Conservation (phyloP, 1,284 basidiomycete species). For the Trichosporon asahii region DNA sequence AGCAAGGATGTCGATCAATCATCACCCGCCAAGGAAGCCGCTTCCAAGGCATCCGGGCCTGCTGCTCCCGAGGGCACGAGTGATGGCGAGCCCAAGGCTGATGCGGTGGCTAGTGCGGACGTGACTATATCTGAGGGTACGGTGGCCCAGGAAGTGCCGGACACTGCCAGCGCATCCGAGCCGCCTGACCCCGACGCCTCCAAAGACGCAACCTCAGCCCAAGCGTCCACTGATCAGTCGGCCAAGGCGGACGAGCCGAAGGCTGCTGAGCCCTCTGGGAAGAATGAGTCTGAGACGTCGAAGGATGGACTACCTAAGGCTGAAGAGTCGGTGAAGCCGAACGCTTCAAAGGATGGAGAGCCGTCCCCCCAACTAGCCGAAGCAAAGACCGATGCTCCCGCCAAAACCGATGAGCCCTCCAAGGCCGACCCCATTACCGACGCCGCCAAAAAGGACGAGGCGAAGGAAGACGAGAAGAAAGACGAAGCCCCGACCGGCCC, state of each 20-base stretch:
- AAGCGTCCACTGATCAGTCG: not conserved
- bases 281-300: not conserved
- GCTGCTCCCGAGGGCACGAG: not conserved
- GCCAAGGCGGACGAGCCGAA: not conserved
- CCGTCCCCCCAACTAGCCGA: not conserved
- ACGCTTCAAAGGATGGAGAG: not conserved
- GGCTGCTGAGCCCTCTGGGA: not conserved
- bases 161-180: not conserved
- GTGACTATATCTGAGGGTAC: not conserved
- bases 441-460: not conserved
- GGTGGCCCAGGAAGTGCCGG: not conserved
- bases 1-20: not conserved
- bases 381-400: not conserved
- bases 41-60: not conserved
- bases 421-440: not conserved
- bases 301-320: not conserved
- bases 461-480: not conserved
- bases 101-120: not conserved
- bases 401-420: not conserved
- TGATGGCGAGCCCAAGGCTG: not conserved
- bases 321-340: not conserved
- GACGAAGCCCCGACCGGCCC: constrained; percentile 23
- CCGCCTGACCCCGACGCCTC: not conserved
- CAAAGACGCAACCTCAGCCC: not conserved
- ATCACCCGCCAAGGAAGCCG: not conserved